Evolutionary conservation across 768 basidiomycete genomes (phyloP).

Genomic region (Nidula microcarpa): DNA sequence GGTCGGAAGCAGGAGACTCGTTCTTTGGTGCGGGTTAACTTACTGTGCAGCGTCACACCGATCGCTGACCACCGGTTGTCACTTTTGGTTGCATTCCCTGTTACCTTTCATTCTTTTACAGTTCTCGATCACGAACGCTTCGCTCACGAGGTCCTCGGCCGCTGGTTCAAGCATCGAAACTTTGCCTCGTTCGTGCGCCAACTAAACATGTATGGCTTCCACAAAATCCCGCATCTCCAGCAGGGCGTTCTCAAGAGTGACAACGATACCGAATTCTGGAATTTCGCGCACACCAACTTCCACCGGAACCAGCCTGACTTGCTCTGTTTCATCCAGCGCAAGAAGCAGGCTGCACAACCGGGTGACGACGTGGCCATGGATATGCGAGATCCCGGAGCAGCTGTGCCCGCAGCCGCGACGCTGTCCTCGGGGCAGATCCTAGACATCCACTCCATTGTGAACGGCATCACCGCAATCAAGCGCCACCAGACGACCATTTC

Average conservation of each 20-base stretch:
- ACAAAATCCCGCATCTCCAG: conserved; percentile 93
- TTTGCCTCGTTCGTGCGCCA: conserved; percentile 91
- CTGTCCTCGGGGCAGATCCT: conserved; percentile 51
- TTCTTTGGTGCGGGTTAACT: conserved; percentile 67
- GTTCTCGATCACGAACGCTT: conserved; percentile 92
- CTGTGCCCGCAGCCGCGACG: conserved; percentile 9
- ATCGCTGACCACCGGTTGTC: too few relatives aligned
- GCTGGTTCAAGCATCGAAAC: conserved; percentile 98
- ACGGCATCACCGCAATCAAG: conserved; percentile 82
- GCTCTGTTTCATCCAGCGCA: conserved; percentile 83
- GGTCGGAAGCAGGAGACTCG: conserved; percentile 88
- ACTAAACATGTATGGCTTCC: conserved; percentile 95
- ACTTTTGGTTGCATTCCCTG: too few relatives aligned
- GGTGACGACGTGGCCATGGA: conserved; percentile 34
- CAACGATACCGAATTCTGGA: conserved; percentile 79
- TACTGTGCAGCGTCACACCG: not conserved
- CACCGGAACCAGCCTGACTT: conserved; percentile 86
- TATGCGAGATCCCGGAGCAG: conserved; percentile 17
- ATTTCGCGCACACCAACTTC: conserved; percentile 91
- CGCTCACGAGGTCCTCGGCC: conserved; percentile 82
- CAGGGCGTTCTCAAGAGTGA: conserved; percentile 89
- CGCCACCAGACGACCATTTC: conserved; percentile 93
- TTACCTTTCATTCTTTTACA: conserved; percentile 20
- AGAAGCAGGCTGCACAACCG: conserved; percentile 55
- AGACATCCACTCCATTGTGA: conserved; percentile 77